Evolutionary conservation across 139 green algal genomes (phyloP).

Genomic region (Closterium sp.): DNA sequence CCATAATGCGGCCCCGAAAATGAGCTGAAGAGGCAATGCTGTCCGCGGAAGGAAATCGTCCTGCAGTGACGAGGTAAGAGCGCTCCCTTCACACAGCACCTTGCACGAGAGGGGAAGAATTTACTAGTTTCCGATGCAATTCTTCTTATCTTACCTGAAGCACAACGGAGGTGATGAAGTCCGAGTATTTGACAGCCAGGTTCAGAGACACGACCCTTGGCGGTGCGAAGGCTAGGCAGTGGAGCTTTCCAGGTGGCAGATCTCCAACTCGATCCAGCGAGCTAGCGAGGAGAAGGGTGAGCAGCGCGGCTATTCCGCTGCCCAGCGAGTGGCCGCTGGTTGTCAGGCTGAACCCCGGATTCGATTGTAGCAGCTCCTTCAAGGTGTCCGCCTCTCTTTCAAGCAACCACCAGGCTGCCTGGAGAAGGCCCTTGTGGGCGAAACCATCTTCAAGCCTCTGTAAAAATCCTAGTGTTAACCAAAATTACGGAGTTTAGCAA

Average conservation of each 20-base stretch:
- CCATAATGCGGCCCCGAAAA: slow-evolving; percentile 32
- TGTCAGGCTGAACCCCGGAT: slow-evolving; percentile 17
- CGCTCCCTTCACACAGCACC: not conserved
- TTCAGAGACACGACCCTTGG: slow-evolving; percentile 29
- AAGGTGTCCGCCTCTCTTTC: slow-evolving; percentile 22
- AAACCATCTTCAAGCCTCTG: slow-evolving; percentile 42
- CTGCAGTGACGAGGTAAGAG: not conserved
- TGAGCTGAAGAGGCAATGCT: slow-evolving; percentile 23
- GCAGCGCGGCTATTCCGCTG: slow-evolving; percentile 24
- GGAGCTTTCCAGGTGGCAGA: not conserved
- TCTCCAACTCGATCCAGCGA: not conserved
- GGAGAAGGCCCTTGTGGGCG: slow-evolving; percentile 27
- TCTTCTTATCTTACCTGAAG: slow-evolving; percentile 27
- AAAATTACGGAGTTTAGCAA: not conserved
- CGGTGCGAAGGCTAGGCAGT: slow-evolving; percentile 15
- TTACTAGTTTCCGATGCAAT: no score
- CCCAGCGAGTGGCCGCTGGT: slow-evolving; percentile 33
- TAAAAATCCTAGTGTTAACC: not conserved
- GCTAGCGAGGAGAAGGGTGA: slow-evolving; percentile 30
- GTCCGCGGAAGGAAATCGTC: slow-evolving; percentile 41
- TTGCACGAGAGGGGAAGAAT: not conserved
- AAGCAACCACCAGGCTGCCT: slow-evolving; percentile 11
- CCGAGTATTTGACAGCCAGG: slow-evolving; percentile 23
- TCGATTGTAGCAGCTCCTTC: slow-evolving; percentile 3
- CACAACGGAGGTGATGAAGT: slow-evolving; percentile 35